Evolutionary conservation across 2,329 filamentous ascomycete genomes (phyloP).

Genomic region (Hypoxylon sp.): DNA sequence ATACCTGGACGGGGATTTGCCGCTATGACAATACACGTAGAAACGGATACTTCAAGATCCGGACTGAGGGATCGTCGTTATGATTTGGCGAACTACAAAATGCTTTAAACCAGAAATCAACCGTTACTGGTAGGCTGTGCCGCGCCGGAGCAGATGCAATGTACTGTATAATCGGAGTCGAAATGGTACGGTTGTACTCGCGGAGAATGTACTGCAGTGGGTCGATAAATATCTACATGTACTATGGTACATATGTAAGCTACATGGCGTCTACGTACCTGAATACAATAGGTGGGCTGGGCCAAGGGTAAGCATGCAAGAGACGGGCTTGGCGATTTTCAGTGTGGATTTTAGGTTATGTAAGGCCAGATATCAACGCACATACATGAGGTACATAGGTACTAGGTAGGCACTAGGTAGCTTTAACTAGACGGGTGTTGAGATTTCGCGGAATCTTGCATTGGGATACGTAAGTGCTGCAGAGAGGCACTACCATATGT

Average conservation of each 20-base stretch:
- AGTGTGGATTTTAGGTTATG: slow-evolving; percentile 46
- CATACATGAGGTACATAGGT: not conserved
- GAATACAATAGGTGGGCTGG: slow-evolving; percentile 33
- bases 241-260: slow-evolving; percentile 26
- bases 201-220: slow-evolving; percentile 33
- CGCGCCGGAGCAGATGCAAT: slow-evolving; percentile 23
- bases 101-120: slow-evolving; percentile 30
- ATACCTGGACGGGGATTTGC: slow-evolving; percentile 18
- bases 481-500: slow-evolving; percentile 40
- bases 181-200: slow-evolving; percentile 34
- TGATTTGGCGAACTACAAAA: slow-evolving; percentile 27
- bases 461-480: slow-evolving; percentile 52
- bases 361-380: slow-evolving; percentile 27
- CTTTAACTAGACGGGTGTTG: slow-evolving; percentile 37
- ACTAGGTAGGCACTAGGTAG: slow-evolving; percentile 5
- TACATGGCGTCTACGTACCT: slow-evolving; percentile 35
- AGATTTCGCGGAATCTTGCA: slow-evolving; percentile 54
- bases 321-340: slow-evolving; percentile 50
- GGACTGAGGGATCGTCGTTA: slow-evolving; percentile 36
- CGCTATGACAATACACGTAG: slow-evolving; percentile 21
- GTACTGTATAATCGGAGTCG: not conserved
- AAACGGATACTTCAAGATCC: slow-evolving; percentile 38
- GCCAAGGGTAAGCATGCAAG: slow-evolving; percentile 45
- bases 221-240: slow-evolving; percentile 28
- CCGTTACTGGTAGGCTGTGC: slow-evolving; percentile 24